Conservation (phyloP, 345 rosid genomes). For the Euclidium syriacum region DNA sequence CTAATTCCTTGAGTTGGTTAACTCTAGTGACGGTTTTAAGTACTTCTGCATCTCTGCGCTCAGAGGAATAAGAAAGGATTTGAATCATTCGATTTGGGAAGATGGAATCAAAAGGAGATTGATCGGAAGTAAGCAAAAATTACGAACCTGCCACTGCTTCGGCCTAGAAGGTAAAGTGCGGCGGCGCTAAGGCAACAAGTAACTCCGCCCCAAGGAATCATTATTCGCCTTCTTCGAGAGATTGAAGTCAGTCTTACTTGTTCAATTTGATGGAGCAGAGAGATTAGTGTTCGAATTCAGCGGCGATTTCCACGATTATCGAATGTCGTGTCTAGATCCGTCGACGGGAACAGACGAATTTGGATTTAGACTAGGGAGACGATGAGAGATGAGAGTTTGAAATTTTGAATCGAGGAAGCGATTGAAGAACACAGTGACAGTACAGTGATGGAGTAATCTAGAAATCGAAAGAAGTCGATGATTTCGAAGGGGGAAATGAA, state of each 20-base stretch:
- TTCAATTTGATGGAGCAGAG: not conserved
- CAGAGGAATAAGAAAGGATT: not conserved
- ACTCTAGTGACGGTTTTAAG: constrained; percentile 74
- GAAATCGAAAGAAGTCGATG: not conserved
- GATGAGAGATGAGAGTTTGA: constrained; percentile 1
- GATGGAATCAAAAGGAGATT: not conserved
- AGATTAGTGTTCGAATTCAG: not conserved
- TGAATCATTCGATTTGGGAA: not conserved
- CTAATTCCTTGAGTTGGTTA: constrained; percentile 82
- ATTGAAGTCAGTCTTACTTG: not conserved
- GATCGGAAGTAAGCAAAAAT: not conserved
- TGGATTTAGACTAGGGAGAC: not conserved
- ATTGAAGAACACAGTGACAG: not conserved
- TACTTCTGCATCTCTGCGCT: constrained; percentile 68
- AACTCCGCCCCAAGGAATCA: constrained; percentile 91
- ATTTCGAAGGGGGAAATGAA: not conserved
- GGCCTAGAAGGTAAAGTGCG: constrained; percentile 83
- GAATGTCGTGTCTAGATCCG: no score
- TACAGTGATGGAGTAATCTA: not conserved
- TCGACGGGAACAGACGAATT: not conserved
- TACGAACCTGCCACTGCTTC: constrained; percentile 79
- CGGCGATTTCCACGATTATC: no score
- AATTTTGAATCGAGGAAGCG: not conserved
- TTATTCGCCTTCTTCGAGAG: constrained; percentile 19
- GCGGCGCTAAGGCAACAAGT: constrained; percentile 88